Evolutionary conservation across 495 filamentous ascomycete genomes (phyloP), one percentile per base, ranked within the genome.

Genomic region (Hypoxylon rickii): DNA sequence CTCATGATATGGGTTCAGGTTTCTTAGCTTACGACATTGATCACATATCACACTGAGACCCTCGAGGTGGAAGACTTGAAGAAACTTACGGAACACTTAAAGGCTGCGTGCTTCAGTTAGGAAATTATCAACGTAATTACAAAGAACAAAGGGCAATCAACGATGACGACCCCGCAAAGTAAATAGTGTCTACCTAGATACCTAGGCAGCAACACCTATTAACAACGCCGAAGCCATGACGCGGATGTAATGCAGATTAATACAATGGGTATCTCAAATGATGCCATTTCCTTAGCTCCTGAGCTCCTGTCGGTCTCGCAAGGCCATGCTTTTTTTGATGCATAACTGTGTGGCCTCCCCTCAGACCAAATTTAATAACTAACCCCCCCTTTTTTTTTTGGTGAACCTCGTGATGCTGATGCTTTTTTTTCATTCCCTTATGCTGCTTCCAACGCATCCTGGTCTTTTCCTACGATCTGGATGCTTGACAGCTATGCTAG

Each of bases 231-330:
- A n/a, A n/a, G 12, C 3, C 2, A 3, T n/a, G 10, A 34, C 32
- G 32, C 10, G 8, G 26, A 5, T 12, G 3, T n/a, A 7, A 34
- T 34, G 8, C 32, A 12, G 13, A 7, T 7, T 50, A 29, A 15
- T 34, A 34, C 18, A 45, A 61, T 51, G 58, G 58, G 58, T 61
- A 61, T 61, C 58, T 55, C 18, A 17, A 61, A 55, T 47, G n/a
- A 43, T 38, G 39, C 41, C 17, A 7, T 8, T 39, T 47, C 18
- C 40, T 39, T 38, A 24, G 42, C 40, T 17, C 17, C 31, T 10
- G 7, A 11, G 16, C 17, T 13, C 44, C 29, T 36, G 11, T 24
- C 16, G 10, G 10, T 3, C 11, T 41, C 2, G 3, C 18, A 24
- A 41, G 21, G 26, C 41, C 20, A n/a, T n/a, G n/a, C n/a, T n/a